Base-by-base conservation (phyloP, 2,329 filamentous ascomycete genomes). In the Akanthomyces muscarius region DNA sequence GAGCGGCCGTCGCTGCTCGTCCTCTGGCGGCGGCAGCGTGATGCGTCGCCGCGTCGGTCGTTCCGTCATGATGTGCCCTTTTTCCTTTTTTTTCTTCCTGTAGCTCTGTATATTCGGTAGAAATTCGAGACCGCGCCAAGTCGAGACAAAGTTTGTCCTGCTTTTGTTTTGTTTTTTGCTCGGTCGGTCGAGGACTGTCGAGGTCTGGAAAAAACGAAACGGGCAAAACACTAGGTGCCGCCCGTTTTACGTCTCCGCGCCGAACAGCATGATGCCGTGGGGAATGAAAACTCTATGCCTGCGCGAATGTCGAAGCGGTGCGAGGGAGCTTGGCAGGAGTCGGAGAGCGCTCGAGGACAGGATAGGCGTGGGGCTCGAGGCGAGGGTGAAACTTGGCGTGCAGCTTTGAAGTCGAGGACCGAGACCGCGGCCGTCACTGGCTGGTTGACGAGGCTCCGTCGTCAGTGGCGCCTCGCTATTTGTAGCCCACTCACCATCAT, bases 1-100 rank as follows among this genome's bases (percentile, higher is more conserved):
- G 57, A 77, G 69, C 54, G 75, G 75, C 13, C 70, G 74, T 48
- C 72, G 70, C 58, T 77, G 70, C 44, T 77, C 75, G 44, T 72
- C 69, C 25, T 68, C 65, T 53, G 69, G 67, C 47, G 66, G 66
- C 38, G 71, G 67, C 63, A 76, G 67, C 47, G 67, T 70, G 65
- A 76, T 73, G 66, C 66, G 74, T 68, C 72, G 70, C 41, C 62
- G 62, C 42, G 36, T 45, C 33, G 47, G 21, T 51, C 3, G 45
- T 45, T 57, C 36, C 45, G 52, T 30, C 58, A 61, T 64, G 16
- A 7, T 54, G 8, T 25, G 16, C 16, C 23, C 21, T 38, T 23
- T 21, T 21, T 1, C 21, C 21, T 21, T 21, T 21, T 21, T 38
- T 53, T 21, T 53, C 21, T 8, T 41, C 14, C 44, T n/a, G 1